Evolutionary conservation across 2,329 filamentous ascomycete genomes (phyloP), one percentile per base, ranked within the genome.

Genomic region (Fusarium oxysporum): DNA sequence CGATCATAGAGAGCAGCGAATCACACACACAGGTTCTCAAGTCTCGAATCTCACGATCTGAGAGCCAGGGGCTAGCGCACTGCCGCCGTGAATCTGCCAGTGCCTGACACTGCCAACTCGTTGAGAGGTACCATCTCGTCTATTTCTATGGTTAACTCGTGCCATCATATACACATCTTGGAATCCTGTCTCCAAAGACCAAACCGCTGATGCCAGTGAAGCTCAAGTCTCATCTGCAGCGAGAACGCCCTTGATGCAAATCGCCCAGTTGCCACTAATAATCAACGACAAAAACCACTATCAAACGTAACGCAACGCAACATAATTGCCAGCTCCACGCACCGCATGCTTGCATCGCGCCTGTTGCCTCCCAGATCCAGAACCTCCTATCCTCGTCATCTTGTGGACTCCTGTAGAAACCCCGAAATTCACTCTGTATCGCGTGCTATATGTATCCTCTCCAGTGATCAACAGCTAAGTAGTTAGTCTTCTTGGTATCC

Each of bases 131-230:
- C 12, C 37, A 67, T 59, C 63, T 61, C 47, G 38, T 77, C 76
- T 77, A 77, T 77, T 64, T 76, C 70, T 77, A 76, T 75, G 55
- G 19, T 53, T 19, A 25, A 62, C 65, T 70, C 63, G 62, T 73
- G 44, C 44, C 65, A 68, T 73, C 58, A 63, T 77, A 65, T 73
- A 74, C 67, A 74, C 66, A 58, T 61, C 68, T 62, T 63, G 55
- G 56, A 68, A 62, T 62, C 61, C 60, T 48, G 62, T 75, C 65
- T 68, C 74, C 64, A 50, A 37, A 63, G 56, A 65, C 62, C 47
- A 63, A 60, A 68, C 44, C 53, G 50, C 50, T 47, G 60, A 63
- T 43, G 37, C 51, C 21, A n/a, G 53, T 44, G 28, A 65, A 64
- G 48, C 54, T 45, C 45, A 57, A 40, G 37, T 61, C 38, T 62